Evolutionary conservation across 176 grass and related monocot species (phyloP).

Genomic region (Poa pratensis): DNA sequence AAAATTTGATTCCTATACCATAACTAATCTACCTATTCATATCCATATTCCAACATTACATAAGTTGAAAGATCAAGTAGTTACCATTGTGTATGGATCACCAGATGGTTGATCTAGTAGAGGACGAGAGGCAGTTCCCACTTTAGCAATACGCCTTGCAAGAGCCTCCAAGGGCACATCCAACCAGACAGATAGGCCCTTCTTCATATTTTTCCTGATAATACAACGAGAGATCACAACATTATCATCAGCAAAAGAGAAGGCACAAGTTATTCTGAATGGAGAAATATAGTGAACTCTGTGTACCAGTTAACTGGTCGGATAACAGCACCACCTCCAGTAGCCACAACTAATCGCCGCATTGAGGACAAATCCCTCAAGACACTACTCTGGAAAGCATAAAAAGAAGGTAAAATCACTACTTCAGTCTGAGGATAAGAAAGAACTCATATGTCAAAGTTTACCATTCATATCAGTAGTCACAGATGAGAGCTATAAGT

Average conservation of each 20-base stretch:
- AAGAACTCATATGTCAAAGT: neutral
- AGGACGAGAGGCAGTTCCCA: constrained; percentile 94
- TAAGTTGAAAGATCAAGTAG: constrained; percentile 18
- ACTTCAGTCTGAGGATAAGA: neutral
- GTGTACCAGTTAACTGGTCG: constrained; percentile 93
- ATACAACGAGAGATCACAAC: constrained; percentile 30
- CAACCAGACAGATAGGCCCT: constrained; percentile 88
- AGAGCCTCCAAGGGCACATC: constrained; percentile 97
- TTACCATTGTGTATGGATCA: constrained; percentile 93
- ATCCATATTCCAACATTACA: constrained; percentile 3
- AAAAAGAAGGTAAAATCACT: constrained; percentile 28
- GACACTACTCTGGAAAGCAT: constrained; percentile 75
- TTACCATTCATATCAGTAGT: constrained; percentile 12
- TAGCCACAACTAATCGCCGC: constrained; percentile 92
- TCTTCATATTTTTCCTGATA: constrained; percentile 93
- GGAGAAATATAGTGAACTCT: neutral
- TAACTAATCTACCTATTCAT: neutral
- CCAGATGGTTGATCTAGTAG: constrained; percentile 92
- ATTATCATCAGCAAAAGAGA: constrained; percentile 18
- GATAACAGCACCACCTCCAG: constrained; percentile 94
- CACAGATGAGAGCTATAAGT: neutral
- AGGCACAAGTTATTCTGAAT: neutral
- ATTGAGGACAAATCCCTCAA: constrained; percentile 88
- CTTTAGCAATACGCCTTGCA: constrained; percentile 87
- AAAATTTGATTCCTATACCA: no score